phyloP scores from a whole-genome alignment of 495 filamentous ascomycete genomes.

The Saxophila tyrrhenica region DNA sequence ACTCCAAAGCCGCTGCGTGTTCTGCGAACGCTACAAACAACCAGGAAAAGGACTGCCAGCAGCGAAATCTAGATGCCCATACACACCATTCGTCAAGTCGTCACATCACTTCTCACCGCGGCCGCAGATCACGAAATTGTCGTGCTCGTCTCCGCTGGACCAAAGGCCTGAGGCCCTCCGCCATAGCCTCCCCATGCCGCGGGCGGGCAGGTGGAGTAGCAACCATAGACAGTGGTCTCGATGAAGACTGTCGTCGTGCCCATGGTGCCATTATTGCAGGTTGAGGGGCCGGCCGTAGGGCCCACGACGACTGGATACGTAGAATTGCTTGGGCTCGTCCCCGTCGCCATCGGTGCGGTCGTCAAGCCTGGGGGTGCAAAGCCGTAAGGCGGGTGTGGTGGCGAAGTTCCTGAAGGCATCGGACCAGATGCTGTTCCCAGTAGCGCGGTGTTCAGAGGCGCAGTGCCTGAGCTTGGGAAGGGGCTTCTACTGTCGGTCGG shows the following conservation, averaged over 20 bases:
- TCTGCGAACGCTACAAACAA: too few relatives aligned
- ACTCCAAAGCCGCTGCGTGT: too few relatives aligned
- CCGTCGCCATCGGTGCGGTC: not conserved
- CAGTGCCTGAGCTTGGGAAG: too few relatives aligned
- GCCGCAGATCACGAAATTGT: too few relatives aligned
- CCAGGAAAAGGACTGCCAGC: too few relatives aligned
- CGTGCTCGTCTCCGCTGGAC: too few relatives aligned
- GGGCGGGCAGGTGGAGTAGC: slow-evolving; percentile 2
- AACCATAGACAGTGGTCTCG: slow-evolving; percentile 3
- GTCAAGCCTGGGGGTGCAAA: not conserved
- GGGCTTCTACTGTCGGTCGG: too few relatives aligned
- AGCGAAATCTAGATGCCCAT: too few relatives aligned
- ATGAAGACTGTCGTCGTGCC: slow-evolving; percentile 6
- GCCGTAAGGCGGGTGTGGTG: not conserved
- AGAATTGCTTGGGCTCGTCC: not conserved
- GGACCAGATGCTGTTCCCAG: too few relatives aligned
- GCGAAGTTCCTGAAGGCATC: not conserved
- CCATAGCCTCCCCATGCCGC: not conserved
- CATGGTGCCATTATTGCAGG: slow-evolving; percentile 3
- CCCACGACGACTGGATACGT: not conserved
- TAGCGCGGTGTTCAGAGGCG: too few relatives aligned
- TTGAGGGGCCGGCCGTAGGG: not conserved
- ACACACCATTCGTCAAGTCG: too few relatives aligned
- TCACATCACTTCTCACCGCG: too few relatives aligned
- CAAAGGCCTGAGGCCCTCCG: not conserved